These are phyloP conservation scores for Pichia terricola DNA, from an alignment of 1,139 yeast genomes.

Conservation along the genomic window DNA sequence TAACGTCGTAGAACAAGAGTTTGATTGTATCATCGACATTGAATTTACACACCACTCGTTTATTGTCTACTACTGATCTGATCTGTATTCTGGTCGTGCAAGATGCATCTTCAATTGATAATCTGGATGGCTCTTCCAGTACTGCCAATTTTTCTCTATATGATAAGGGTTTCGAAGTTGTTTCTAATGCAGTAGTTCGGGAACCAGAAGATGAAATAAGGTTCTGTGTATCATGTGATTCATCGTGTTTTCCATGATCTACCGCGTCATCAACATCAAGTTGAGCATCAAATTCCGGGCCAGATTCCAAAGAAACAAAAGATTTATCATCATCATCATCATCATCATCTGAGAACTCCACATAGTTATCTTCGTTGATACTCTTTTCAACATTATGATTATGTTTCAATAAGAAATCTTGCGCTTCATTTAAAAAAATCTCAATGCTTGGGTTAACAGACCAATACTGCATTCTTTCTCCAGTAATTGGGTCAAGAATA, in stretches of 20 bases:
- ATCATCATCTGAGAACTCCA: slow-evolving; percentile 2
- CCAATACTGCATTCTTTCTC: slow-evolving; percentile 79
- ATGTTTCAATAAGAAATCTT: slow-evolving; percentile 37
- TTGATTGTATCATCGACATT: slow-evolving; percentile 46
- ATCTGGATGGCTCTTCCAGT: slow-evolving; percentile 33
- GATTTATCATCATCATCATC: slow-evolving; percentile 11
- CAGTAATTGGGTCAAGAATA: slow-evolving; percentile 89
- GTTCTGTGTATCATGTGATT: background rate
- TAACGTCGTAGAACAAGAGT: slow-evolving; percentile 50
- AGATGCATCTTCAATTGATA: slow-evolving; percentile 32
- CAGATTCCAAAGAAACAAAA: too few species aligned
- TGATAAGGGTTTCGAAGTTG: slow-evolving; percentile 10
- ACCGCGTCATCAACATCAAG: slow-evolving; percentile 1
- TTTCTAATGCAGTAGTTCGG: background rate
- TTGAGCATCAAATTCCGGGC: slow-evolving; percentile 8
- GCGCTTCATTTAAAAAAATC: slow-evolving; percentile 52
- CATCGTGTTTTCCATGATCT: background rate
- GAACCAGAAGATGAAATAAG: background rate
- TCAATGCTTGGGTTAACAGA: slow-evolving; percentile 48
- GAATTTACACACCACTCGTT: slow-evolving; percentile 71
- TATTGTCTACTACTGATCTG: slow-evolving; percentile 73
- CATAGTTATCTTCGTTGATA: slow-evolving; percentile 31
- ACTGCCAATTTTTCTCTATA: slow-evolving; percentile 19
- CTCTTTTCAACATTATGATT: slow-evolving; percentile 28
- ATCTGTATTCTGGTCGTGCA: slow-evolving; percentile 71